phyloP scores from a whole-genome alignment of 129 eudicot genomes.

The Ambrosia artemisiifolia region DNA sequence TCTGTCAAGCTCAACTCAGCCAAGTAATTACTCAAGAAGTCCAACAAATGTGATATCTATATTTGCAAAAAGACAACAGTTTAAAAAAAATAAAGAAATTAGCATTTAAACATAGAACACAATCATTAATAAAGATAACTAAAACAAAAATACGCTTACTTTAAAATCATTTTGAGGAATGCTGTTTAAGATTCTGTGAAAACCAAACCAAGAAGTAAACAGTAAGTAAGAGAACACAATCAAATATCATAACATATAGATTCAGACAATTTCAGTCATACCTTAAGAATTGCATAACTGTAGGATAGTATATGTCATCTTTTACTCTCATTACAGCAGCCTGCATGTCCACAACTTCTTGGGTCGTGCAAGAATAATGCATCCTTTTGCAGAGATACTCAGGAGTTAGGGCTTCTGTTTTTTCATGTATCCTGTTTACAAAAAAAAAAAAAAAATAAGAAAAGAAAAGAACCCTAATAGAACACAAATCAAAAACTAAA shows the following conservation, averaged over 20 bases:
- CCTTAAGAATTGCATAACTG: conserved; percentile 57
- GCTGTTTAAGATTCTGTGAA: conserved; percentile 46
- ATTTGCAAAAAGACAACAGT: background rate
- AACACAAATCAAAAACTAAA: background rate
- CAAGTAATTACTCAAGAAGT: conserved; percentile 54
- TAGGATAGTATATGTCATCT: conserved; percentile 66
- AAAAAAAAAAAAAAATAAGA: background rate
- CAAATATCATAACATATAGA: background rate
- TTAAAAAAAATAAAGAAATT: background rate
- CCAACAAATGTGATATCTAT: conserved; percentile 42
- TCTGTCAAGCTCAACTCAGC: conserved; percentile 75
- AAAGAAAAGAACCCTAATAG: background rate
- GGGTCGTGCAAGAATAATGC: conserved; percentile 55
- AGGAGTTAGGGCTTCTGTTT: conserved; percentile 51
- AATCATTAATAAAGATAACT: background rate
- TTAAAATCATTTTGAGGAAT: conserved; percentile 45
- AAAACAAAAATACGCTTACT: conserved; percentile 21
- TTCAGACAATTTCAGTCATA: background rate
- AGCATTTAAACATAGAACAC: conserved; percentile 3
- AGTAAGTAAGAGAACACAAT: background rate
- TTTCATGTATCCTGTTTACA: conserved; percentile 51
- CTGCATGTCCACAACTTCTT: conserved; percentile 69
- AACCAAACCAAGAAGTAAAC: background rate
- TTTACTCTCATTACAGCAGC: conserved; percentile 48
- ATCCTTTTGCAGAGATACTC: conserved; percentile 58